Evolutionary conservation across 352 stramenopile genomes (phyloP), one percentile per base, ranked within the genome.

Genomic region (Phytophthora lateralis): DNA sequence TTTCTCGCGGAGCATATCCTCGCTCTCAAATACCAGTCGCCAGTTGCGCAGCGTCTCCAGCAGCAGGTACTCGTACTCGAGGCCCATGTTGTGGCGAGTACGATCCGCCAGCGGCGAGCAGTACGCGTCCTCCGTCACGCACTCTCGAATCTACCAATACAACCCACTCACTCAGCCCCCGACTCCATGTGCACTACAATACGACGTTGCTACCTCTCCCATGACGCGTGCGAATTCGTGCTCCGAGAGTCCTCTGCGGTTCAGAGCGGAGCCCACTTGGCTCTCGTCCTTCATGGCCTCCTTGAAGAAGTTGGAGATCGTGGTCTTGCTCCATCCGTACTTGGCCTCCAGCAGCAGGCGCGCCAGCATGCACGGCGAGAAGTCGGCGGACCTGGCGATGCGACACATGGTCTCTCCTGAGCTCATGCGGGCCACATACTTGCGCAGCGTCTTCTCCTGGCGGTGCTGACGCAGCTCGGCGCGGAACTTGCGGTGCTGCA

Each of bases 21-120:
- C 89, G 53, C 79, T 91, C 53, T 96, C 82, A 60, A 94, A 97
- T 6, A 88, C 75, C 37, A 97, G 55, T 0, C 75, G 75, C 14
- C 75, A 77, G 42, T 84, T 90, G 15, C 73, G 76, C 35, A 97
- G 67, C 51, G 83, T 93, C 54, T 84, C 74, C 43, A 85, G 60
- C 60, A 97, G 74, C 41, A 95, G 60, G 57, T 93, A 93, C 57
- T 97, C 89, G 62, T 95, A 94, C 62, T 97, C 88, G 47, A 89
- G 66, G 14, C 88, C 89, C 63, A 93, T 70, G 54, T 84, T 90
- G 57, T 91, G 84, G 10, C 82, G 79, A 29, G 90, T 72, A 17
- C 85, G 82, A 60, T 96, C 87, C 1, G 85, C 79, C 26, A 90
- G 43, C 11, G 86, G 86, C 20, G 85, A 96, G 71, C 86, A 95